Conservation (phyloP, 768 basidiomycete species). For the Macrocybe gigantea region DNA sequence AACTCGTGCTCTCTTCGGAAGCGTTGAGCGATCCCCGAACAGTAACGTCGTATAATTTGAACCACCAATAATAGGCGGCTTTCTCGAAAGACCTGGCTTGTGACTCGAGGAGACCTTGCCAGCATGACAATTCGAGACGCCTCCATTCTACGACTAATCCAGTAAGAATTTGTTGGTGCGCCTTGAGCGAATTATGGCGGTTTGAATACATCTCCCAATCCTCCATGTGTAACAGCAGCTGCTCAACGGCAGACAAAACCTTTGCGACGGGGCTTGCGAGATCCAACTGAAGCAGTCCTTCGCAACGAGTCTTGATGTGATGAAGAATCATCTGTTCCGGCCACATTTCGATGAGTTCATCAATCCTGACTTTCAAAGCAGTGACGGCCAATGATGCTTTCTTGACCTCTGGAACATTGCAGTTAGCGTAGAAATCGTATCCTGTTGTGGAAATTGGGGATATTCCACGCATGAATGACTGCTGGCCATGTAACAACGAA, state of each 20-base stretch:
- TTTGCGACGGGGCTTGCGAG: slow-evolving; percentile 75
- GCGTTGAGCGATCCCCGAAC: slow-evolving; percentile 58
- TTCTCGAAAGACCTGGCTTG: slow-evolving; percentile 55
- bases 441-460: slow-evolving; percentile 14
- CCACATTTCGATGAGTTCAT: slow-evolving; percentile 68
- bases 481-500: slow-evolving; percentile 36
- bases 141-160: slow-evolving; percentile 85
- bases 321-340: slow-evolving; percentile 98
- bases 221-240: slow-evolving; percentile 77
- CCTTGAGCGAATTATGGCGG: slow-evolving; percentile 74
- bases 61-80: slow-evolving; percentile 70
- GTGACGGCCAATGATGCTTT: slow-evolving; percentile 51
- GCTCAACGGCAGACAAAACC: slow-evolving; percentile 77
- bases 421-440: slow-evolving; percentile 77
- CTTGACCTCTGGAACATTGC: slow-evolving; percentile 66
- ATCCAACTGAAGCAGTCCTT: slow-evolving; percentile 53
- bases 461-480: slow-evolving; percentile 23
- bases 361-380: slow-evolving; percentile 47
- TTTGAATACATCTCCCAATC: slow-evolving; percentile 99
- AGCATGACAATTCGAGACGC: slow-evolving; percentile 81
- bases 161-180: slow-evolving; percentile 59
- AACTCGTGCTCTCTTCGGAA: slow-evolving; percentile 30
- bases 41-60: slow-evolving; percentile 77
- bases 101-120: slow-evolving; percentile 74
- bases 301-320: slow-evolving; percentile 69